Evolutionary conservation across 495 filamentous ascomycete genomes (phyloP), one percentile per base, ranked within the genome.

Genomic region (Penicillium desertorum): DNA sequence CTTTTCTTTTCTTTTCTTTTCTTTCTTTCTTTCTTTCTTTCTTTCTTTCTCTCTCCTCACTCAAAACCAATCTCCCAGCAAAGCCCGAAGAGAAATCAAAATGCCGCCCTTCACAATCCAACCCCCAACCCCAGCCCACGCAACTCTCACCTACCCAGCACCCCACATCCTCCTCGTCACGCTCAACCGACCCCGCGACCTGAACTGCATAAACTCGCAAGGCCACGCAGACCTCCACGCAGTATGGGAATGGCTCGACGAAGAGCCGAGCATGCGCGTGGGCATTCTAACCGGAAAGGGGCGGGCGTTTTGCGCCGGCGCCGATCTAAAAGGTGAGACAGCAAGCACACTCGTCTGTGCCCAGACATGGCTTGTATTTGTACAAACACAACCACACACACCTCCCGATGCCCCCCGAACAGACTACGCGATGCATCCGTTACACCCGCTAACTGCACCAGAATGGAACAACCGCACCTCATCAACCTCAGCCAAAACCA

Each of bases 291-390:
- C 83, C 0, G 83, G 83, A 0, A 71, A 67, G 17, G 83, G 83
- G 19, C 71, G 77, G 50, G 79, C 83, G 2, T 86, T 86, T 54
- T 86, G 81, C 60, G 83, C 83, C 0, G 83, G 83, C 1, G 81
- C 81, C 4, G 83, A 86, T 69, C 56, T 86, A 37, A 83, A 82
- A 62, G 80, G 78, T 78, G 51, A 11, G 44, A 49, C 16, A 12
- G 36, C 16, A n/a, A n/a, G n/a, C n/a, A n/a, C n/a, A n/a, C n/a
- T n/a, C n/a, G n/a, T n/a, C n/a, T n/a, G n/a, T n/a, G n/a, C n/a
- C n/a, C n/a, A n/a, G n/a, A n/a, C n/a, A n/a, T n/a, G 22, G 22
- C 22, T 23, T 0, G 22, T 23, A 23, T 23, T 23, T 23, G 22
- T 23, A 3, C 22, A 23, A 23, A 23, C n/a, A n/a, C n/a, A n/a